Percentiles rank a stretch among this genome's conserved stretches.
phyloP scores from a whole-genome alignment of 129 eudicot species.

The Lactuca sativa region DNA sequence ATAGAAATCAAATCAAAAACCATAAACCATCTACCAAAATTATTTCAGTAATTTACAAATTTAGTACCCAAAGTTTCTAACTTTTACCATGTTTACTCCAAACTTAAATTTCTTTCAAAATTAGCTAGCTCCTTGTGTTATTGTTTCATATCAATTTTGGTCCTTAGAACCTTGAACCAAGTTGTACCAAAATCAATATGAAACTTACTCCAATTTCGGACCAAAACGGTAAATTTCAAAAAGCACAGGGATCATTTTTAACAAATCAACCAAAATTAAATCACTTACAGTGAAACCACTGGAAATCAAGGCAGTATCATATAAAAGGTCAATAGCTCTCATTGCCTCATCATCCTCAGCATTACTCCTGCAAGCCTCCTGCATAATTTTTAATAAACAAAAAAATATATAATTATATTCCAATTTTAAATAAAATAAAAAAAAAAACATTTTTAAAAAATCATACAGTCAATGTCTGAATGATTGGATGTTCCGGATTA shows the following conservation, averaged over 20 bases:
- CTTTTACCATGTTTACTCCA: too few relatives aligned
- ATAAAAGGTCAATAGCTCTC: constrained; percentile 89
- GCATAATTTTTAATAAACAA: constrained; percentile 29
- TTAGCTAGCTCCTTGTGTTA: too few relatives aligned
- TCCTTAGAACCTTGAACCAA: too few relatives aligned
- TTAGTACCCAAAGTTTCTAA: too few relatives aligned
- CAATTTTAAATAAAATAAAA: too few relatives aligned
- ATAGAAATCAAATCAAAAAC: background rate
- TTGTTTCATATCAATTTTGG: too few relatives aligned
- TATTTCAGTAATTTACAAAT: too few relatives aligned
- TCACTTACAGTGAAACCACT: constrained; percentile 90
- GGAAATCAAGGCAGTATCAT: constrained; percentile 84
- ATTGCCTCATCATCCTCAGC: constrained; percentile 86
- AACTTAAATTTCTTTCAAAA: too few relatives aligned
- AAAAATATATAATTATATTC: background rate
- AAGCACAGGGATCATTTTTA: too few relatives aligned
- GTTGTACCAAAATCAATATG: too few relatives aligned
- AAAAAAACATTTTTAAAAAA: background rate
- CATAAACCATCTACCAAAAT: background rate
- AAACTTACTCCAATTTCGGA: too few relatives aligned
- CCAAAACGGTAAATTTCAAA: too few relatives aligned
- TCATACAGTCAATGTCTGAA: constrained; percentile 63
- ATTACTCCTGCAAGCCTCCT: constrained; percentile 72
- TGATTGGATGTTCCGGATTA: constrained; percentile 82
- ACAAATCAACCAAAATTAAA: background rate